A percentile compares a stretch with the other conserved stretches of the same genome.
phyloP scores from a whole-genome alignment of 164 flowering plant genomes.

The Paratinospora sagittata region DNA sequence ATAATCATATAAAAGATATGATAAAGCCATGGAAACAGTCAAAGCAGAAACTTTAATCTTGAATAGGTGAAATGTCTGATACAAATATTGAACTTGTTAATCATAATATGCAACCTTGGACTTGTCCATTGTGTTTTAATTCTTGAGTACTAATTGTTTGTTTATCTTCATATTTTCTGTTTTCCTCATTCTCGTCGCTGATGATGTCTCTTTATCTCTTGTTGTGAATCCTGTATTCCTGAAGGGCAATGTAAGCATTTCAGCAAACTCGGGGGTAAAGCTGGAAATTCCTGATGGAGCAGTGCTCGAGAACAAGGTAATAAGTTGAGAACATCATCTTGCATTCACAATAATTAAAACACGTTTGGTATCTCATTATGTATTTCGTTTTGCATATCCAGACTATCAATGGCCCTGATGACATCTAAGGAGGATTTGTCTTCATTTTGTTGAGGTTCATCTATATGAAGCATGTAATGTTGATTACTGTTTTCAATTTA shows the following conservation, averaged over 20 bases:
- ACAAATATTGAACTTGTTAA: too few species aligned
- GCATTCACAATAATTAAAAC: background rate
- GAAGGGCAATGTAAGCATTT: slow-evolving; percentile 42
- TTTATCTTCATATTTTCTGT: background rate
- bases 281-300: slow-evolving; percentile 52
- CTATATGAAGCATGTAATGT: slow-evolving; percentile 1
- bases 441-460: slow-evolving; percentile 2
- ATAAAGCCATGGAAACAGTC: too few species aligned
- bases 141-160: background rate
- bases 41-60: too few species aligned
- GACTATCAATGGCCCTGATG: slow-evolving; percentile 39
- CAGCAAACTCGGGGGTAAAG: slow-evolving; percentile 36
- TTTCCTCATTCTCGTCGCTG: background rate
- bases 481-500: background rate
- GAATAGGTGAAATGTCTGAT: too few species aligned
- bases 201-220: background rate
- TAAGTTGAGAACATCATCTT: background rate
- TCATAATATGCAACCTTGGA: too few species aligned
- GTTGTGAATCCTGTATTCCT: background rate
- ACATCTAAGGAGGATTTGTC: slow-evolving; percentile 25
- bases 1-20: too few species aligned
- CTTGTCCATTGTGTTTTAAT: too few species aligned
- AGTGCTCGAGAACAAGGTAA: slow-evolving; percentile 50
- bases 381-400: slow-evolving; percentile 14
- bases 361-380: background rate